phyloP scores from a whole-genome alignment of 2,329 filamentous ascomycete species.

The Diaporthe destruens region DNA sequence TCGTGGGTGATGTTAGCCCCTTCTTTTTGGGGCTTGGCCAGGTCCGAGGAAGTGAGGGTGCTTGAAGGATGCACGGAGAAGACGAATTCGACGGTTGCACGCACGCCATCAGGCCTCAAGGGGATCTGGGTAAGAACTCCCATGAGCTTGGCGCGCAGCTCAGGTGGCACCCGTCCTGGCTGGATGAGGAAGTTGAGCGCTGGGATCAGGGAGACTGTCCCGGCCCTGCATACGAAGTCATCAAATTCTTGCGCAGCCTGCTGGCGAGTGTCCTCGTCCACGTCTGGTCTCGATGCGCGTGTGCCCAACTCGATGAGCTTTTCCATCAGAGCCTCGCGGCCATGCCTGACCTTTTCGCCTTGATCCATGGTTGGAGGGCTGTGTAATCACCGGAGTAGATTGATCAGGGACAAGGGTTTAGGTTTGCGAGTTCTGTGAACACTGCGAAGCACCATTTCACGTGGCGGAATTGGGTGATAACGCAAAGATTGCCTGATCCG shows the following conservation, averaged over 20 bases:
- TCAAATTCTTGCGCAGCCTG: slow-evolving; percentile 58
- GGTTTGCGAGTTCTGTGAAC: too few species aligned
- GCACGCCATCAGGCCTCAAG: slow-evolving; percentile 72
- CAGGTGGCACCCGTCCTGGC: slow-evolving; percentile 68
- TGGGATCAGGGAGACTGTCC: slow-evolving; percentile 60
- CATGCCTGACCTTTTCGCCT: slow-evolving; percentile 41
- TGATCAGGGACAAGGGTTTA: background rate
- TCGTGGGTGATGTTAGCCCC: slow-evolving; percentile 77
- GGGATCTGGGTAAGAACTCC: slow-evolving; percentile 71
- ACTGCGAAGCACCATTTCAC: slow-evolving; percentile 11
- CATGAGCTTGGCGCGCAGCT: slow-evolving; percentile 70
- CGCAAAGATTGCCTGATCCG: background rate
- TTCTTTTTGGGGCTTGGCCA: slow-evolving; percentile 62
- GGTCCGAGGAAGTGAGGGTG: slow-evolving; percentile 55
- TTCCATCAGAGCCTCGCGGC: slow-evolving; percentile 50
- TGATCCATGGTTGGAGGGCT: slow-evolving; percentile 34
- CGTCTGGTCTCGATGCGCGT: slow-evolving; percentile 62
- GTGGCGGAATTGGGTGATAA: too few species aligned
- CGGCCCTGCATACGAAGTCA: slow-evolving; percentile 57
- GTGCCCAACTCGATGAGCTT: slow-evolving; percentile 57
- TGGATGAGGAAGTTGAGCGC: slow-evolving; percentile 74
- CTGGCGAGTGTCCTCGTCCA: slow-evolving; percentile 47
- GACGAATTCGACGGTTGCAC: slow-evolving; percentile 77
- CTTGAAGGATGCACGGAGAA: slow-evolving; percentile 75
- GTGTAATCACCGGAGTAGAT: background rate